Percentiles rank a stretch among this genome's conserved stretches.
Conservation (phyloP, 345 rosid genomes). For the Fremontodendron californicum region DNA sequence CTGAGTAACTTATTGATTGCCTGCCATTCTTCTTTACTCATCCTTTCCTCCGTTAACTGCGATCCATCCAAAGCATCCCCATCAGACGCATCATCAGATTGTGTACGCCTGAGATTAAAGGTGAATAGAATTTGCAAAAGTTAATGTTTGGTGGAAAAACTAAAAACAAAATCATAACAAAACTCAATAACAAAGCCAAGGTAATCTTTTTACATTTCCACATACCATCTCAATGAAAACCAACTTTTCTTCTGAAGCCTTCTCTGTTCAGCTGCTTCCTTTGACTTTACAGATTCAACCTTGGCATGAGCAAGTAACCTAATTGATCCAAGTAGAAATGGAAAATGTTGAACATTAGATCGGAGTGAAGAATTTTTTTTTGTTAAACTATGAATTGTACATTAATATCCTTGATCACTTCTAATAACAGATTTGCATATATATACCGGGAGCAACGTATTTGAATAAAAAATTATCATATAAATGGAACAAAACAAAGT, state of each 20-base stretch:
- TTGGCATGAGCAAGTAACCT: slow-evolving; percentile 99
- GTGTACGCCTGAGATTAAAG: slow-evolving; percentile 48
- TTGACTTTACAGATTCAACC: slow-evolving; percentile 85
- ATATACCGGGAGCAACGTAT: not conserved
- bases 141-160: not conserved
- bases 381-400: not conserved
- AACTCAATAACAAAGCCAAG: not conserved
- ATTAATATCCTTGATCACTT: not conserved
- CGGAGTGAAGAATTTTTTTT: not conserved
- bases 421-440: not conserved
- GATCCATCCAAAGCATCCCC: slow-evolving; percentile 47
- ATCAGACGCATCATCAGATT: slow-evolving; percentile 49
- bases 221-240: slow-evolving; percentile 88
- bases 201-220: slow-evolving; percentile 14
- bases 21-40: slow-evolving; percentile 97
- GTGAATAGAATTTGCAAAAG: slow-evolving; percentile 16
- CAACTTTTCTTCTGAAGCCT: slow-evolving; percentile 73
- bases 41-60: slow-evolving; percentile 50
- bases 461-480: not conserved
- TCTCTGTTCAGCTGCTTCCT: slow-evolving; percentile 90
- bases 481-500: not conserved
- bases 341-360: slow-evolving; percentile 6
- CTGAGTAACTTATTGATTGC: slow-evolving; percentile 86
- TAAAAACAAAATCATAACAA: slow-evolving; percentile 5
- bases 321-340: slow-evolving; percentile 18